These are phyloP conservation scores for Phialophora chinensis DNA, from an alignment of 2,329 filamentous ascomycete genomes.

Conservation along the genomic window DNA sequence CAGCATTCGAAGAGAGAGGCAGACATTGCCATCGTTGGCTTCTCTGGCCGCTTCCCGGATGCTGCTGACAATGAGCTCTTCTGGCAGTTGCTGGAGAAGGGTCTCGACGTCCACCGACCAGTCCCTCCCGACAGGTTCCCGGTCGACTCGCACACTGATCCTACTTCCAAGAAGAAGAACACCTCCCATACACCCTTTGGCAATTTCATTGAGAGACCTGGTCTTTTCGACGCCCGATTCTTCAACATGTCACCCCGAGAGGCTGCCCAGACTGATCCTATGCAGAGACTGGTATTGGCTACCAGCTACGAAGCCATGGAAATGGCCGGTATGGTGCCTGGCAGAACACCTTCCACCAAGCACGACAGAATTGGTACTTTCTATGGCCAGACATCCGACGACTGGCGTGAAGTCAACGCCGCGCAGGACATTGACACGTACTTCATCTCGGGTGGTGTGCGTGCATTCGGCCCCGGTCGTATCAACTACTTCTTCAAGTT, in stretches of 20 bases:
- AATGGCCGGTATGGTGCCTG: conserved; percentile 77
- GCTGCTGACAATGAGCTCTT: conserved; percentile 73
- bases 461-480: conserved; percentile 66
- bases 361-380: conserved; percentile 72
- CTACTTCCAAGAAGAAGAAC: conserved; percentile 74
- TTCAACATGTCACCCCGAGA: conserved; percentile 88
- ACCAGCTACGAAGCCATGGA: conserved; percentile 83
- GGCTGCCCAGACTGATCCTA: conserved; percentile 79
- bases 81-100: conserved; percentile 76
- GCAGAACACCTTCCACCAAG: conserved; percentile 71
- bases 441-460: conserved; percentile 68
- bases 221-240: conserved; percentile 79
- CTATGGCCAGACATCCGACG: conserved; percentile 76
- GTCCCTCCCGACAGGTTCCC: conserved; percentile 74
- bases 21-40: conserved; percentile 85
- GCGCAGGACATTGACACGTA: conserved; percentile 73
- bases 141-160: conserved; percentile 72
- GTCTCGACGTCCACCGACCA: conserved; percentile 70
- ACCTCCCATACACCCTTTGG: conserved; percentile 78
- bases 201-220: conserved; percentile 76
- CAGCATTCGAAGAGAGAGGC: conserved; percentile 57
- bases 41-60: conserved; percentile 77
- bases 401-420: conserved; percentile 77
- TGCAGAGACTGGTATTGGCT: conserved; percentile 76
- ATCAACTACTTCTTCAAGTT: conserved; percentile 82